Conservation (phyloP, 1,284 basidiomycete species). For the Ustilago trichophora region DNA sequence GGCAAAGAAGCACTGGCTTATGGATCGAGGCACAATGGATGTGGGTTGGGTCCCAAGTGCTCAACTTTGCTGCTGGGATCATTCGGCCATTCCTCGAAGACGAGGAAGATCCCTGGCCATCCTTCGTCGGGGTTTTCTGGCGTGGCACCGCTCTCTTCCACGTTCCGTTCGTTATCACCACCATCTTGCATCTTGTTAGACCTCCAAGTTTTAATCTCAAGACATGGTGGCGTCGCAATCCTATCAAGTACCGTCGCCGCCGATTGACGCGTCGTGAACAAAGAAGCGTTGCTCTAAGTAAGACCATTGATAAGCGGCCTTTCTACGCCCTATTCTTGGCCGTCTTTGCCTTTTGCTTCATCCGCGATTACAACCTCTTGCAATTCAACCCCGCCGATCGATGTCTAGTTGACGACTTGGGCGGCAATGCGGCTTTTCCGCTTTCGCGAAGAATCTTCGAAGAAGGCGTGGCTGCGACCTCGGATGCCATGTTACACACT, state of each 20-base stretch:
- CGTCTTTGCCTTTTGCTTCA: constrained; percentile 1
- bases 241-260: constrained; percentile 6
- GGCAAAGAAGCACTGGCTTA: constrained; percentile 4
- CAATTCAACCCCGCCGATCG: not conserved
- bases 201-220: not conserved
- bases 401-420: not conserved
- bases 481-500: not conserved
- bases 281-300: not conserved
- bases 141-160: not conserved
- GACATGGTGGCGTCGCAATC: constrained; percentile 5
- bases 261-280: constrained; percentile 8
- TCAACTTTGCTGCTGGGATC: not conserved
- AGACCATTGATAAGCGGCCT: constrained; percentile 4
- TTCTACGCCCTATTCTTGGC: constrained; percentile 2
- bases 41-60: not conserved
- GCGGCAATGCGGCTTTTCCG: not conserved
- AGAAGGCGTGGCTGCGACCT: not conserved
- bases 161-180: not conserved
- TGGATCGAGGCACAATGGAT: constrained; percentile 13
- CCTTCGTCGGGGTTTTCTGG: not conserved
- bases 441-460: not conserved
- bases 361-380: not conserved
- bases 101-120: not conserved
- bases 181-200: constrained; percentile 7
- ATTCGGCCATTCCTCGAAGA: not conserved